Evolutionary conservation across 2,329 filamentous ascomycete genomes (phyloP).

Genomic region (Diaporthe eres): DNA sequence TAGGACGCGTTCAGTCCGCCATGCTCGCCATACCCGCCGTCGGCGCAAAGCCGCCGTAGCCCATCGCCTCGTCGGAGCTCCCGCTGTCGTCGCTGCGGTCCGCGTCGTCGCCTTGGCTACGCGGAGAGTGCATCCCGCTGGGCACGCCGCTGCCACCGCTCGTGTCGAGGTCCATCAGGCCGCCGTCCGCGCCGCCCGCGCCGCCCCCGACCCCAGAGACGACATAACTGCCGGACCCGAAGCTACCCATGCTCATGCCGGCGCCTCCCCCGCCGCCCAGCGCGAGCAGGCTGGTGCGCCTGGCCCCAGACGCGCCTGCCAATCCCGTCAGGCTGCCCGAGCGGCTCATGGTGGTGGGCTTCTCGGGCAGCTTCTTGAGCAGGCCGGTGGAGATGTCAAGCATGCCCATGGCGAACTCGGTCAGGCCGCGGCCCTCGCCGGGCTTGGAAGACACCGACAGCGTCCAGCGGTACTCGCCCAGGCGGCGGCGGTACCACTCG

Average conservation of each 20-base stretch:
- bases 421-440: constrained; percentile 69
- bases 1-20: background rate
- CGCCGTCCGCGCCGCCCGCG: constrained; percentile 44
- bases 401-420: constrained; percentile 83
- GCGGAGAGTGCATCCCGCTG: constrained; percentile 66
- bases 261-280: constrained; percentile 50
- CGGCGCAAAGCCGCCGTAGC: constrained; percentile 59
- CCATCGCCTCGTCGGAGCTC: constrained; percentile 69
- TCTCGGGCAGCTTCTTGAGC: constrained; percentile 78
- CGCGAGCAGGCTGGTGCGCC: constrained; percentile 55
- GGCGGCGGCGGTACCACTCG: constrained; percentile 88
- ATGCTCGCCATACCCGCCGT: constrained; percentile 51
- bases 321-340: constrained; percentile 65
- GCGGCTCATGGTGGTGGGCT: constrained; percentile 73
- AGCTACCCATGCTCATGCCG: constrained; percentile 35
- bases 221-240: constrained; percentile 15
- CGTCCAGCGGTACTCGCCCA: constrained; percentile 96
- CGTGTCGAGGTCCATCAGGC: constrained; percentile 52
- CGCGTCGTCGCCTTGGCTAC: constrained; percentile 48
- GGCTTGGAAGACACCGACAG: constrained; percentile 87
- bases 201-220: constrained; percentile 45
- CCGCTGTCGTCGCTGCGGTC: constrained; percentile 56
- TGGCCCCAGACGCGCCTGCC: constrained; percentile 60
- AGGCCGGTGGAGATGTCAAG: constrained; percentile 79
- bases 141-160: constrained; percentile 58